Conservation (phyloP, 2,329 filamentous ascomycete genomes). For the Ophiocordyceps polyrhachis-furcata region DNA sequence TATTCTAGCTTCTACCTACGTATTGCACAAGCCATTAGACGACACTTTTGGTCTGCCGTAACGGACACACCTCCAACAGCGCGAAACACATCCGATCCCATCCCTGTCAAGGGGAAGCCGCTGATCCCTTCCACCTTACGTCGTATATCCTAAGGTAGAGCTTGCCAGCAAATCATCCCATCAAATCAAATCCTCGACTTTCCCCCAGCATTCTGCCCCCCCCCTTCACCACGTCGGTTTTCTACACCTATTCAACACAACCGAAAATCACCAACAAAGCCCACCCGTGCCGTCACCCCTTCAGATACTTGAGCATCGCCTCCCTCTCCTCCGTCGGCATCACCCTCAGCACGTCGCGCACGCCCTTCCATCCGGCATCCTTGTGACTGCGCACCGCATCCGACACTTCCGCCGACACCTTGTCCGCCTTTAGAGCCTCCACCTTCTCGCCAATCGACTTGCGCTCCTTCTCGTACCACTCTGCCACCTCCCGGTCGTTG, state of each 20-base stretch:
- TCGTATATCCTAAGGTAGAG: too few relatives aligned
- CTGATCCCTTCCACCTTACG: too few relatives aligned
- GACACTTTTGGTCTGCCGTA: too few relatives aligned
- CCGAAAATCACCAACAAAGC: background rate
- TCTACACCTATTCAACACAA: background rate
- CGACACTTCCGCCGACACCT: slow-evolving; percentile 30
- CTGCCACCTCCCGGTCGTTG: slow-evolving; percentile 66
- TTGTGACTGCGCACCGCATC: slow-evolving; percentile 25
- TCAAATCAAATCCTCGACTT: too few relatives aligned
- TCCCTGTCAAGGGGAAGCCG: too few relatives aligned
- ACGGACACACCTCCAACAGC: too few relatives aligned
- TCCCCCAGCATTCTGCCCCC: too few relatives aligned
- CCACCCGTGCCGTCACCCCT: slow-evolving; percentile 14
- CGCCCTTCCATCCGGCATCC: slow-evolving; percentile 64
- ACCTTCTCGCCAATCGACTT: slow-evolving; percentile 70
- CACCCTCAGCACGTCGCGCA: slow-evolving; percentile 69
- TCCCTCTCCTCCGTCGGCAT: slow-evolving; percentile 82
- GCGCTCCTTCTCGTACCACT: slow-evolving; percentile 93
- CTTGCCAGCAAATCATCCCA: too few relatives aligned
- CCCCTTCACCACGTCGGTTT: too few relatives aligned
- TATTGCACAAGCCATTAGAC: too few relatives aligned
- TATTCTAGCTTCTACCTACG: too few relatives aligned
- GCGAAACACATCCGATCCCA: too few relatives aligned
- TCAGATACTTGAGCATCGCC: slow-evolving; percentile 47
- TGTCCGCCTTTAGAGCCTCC: slow-evolving; percentile 63